Conservation (phyloP, 306 rosid species). For the Ziziphus jujuba region DNA sequence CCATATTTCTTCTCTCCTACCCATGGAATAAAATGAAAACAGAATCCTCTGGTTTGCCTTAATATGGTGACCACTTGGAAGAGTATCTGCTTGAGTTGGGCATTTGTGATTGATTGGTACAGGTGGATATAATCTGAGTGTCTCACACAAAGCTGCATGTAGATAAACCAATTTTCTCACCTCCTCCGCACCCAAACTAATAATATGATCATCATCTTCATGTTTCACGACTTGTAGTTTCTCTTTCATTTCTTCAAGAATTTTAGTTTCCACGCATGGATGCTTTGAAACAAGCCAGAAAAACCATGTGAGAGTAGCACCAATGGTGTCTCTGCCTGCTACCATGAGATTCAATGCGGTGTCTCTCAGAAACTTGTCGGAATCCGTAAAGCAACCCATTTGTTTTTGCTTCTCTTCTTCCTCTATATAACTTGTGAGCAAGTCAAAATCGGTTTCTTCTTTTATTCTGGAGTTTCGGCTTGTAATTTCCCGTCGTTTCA, state of each 20-base stretch:
- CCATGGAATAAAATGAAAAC: conserved; percentile 43
- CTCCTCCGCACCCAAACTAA: conserved; percentile 5
- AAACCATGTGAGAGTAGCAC: conserved; percentile 24
- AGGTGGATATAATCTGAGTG: conserved; percentile 54
- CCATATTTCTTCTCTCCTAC: conserved; percentile 55
- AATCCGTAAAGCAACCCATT: background rate
- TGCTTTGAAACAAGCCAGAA: conserved; percentile 20
- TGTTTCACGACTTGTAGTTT: no score
- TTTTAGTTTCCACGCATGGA: conserved; percentile 8
- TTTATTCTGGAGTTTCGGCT: background rate
- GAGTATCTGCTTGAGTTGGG: conserved; percentile 27
- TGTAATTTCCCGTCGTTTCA: background rate
- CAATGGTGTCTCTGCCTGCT: conserved; percentile 22
- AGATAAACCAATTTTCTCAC: conserved; percentile 31
- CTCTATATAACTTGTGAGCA: conserved; percentile 15
- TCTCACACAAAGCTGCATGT: conserved; percentile 54
- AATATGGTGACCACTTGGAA: conserved; percentile 54
- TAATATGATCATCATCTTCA: background rate
- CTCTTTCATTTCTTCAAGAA: conserved; percentile 24
- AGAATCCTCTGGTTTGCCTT: conserved; percentile 17
- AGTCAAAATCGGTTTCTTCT: background rate
- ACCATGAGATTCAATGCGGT: conserved; percentile 2
- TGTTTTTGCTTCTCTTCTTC: background rate
- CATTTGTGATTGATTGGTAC: conserved; percentile 40
- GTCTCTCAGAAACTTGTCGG: conserved; percentile 23